These are phyloP conservation scores for Psilocybe mexicana DNA, from an alignment of 1,284 basidiomycete species.

Conservation along the genomic window DNA sequence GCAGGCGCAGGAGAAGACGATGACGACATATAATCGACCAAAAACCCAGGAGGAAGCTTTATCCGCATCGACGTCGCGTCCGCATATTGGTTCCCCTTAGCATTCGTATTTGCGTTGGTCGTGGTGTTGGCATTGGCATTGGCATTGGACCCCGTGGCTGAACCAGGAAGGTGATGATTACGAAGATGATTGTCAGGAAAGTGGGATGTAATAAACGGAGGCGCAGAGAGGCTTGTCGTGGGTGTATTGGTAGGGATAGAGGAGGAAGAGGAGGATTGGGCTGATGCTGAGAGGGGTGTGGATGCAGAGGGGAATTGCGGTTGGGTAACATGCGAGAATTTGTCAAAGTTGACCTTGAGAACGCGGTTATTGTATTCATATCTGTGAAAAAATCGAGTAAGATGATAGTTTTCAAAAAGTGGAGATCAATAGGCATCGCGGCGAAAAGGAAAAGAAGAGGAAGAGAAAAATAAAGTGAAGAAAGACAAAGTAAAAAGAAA, in stretches of 20 bases:
- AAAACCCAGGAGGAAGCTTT: slow-evolving; percentile 28
- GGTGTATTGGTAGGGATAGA: neutral
- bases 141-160: neutral
- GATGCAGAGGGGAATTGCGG: slow-evolving; percentile 17
- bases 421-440: no score
- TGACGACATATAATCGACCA: slow-evolving; percentile 29
- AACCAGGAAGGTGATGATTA: no score
- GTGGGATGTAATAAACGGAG: no score
- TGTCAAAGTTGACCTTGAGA: slow-evolving; percentile 88
- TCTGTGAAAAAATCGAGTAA: slow-evolving; percentile 37
- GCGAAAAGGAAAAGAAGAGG: no score
- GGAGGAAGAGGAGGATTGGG: no score
- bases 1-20: slow-evolving; percentile 26
- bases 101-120: neutral
- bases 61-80: slow-evolving; percentile 15
- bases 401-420: neutral
- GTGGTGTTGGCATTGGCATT: neutral
- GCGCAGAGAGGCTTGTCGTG: neutral
- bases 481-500: neutral
- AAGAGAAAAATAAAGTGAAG: neutral
- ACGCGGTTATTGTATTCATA: slow-evolving; percentile 86
- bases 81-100: neutral
- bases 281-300: slow-evolving; percentile 6
- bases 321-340: slow-evolving; percentile 53
- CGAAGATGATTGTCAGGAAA: no score